Percentiles rank a stretch among this genome's conserved stretches.
phyloP scores from a whole-genome alignment of 768 basidiomycete genomes.

The Lenzites betulinus region DNA sequence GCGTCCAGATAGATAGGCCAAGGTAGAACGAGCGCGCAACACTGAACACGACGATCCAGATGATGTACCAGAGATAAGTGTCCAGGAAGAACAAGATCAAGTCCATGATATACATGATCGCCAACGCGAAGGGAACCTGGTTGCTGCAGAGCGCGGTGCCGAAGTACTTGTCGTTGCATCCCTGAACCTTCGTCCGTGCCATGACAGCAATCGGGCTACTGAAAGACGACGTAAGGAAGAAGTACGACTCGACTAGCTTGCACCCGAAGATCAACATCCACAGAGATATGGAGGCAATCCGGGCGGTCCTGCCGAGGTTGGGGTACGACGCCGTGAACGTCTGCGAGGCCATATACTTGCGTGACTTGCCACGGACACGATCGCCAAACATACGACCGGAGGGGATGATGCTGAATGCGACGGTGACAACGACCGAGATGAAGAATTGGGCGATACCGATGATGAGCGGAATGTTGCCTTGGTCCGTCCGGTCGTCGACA shows the following conservation, averaged over 20 bases:
- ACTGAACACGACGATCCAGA: conserved; percentile 96
- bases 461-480: conserved; percentile 79
- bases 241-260: conserved; percentile 97
- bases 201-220: conserved; percentile 94
- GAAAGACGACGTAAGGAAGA: conserved; percentile 98
- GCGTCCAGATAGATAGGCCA: conserved; percentile 98
- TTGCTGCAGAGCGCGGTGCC: conserved; percentile 82
- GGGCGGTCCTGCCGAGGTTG: conserved; percentile 64
- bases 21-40: conserved; percentile 88
- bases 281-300: conserved; percentile 80
- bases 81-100: conserved; percentile 97
- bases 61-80: conserved; percentile 99
- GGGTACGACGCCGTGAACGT: conserved; percentile 99
- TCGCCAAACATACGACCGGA: conserved; percentile 99
- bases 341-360: conserved; percentile 98
- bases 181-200: conserved; percentile 92
- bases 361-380: conserved; percentile 93
- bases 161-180: conserved; percentile 84
- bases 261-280: conserved; percentile 96
- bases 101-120: conserved; percentile 99
- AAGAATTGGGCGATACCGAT: conserved; percentile 93
- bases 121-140: conserved; percentile 90
- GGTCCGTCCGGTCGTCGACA: conserved; percentile 65
- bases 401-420: conserved; percentile 86
- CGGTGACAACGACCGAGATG: conserved; percentile 80